phyloP scores from a whole-genome alignment of 2,329 filamentous ascomycete genomes.

The Onygenales sp. region DNA sequence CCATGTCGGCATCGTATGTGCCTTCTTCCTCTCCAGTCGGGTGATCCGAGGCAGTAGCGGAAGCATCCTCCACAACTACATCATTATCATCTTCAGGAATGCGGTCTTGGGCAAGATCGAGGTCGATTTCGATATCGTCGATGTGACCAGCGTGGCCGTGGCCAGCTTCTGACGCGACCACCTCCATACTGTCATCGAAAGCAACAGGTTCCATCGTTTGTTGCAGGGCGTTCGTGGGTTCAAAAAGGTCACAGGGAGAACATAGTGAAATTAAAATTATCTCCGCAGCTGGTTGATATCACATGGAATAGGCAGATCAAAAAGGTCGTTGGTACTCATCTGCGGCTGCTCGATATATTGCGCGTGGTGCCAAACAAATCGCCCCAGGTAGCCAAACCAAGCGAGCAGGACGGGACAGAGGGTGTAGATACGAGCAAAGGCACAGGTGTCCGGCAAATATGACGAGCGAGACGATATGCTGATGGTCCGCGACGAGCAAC shows the following conservation, averaged over 20 bases:
- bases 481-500: too few species aligned
- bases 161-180: constrained; percentile 33
- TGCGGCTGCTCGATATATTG: neutral
- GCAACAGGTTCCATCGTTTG: constrained; percentile 27
- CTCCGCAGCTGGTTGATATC: neutral
- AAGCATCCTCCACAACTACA: constrained; percentile 46
- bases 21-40: constrained; percentile 21
- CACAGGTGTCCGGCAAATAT: too few species aligned
- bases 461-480: neutral
- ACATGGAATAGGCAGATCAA: neutral
- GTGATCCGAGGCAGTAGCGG: constrained; percentile 30
- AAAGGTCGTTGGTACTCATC: neutral
- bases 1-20: constrained; percentile 37
- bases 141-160: constrained; percentile 29
- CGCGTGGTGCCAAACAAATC: too few species aligned
- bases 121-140: constrained; percentile 50
- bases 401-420: too few species aligned
- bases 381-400: too few species aligned
- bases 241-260: neutral
- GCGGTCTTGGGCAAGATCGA: constrained; percentile 38
- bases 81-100: constrained; percentile 42
- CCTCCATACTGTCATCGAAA: constrained; percentile 36
- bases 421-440: too few species aligned
- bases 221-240: neutral
- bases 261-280: neutral